Evolutionary conservation across 768 basidiomycete genomes (phyloP).

Genomic region (Hysterangium stoloniferum): DNA sequence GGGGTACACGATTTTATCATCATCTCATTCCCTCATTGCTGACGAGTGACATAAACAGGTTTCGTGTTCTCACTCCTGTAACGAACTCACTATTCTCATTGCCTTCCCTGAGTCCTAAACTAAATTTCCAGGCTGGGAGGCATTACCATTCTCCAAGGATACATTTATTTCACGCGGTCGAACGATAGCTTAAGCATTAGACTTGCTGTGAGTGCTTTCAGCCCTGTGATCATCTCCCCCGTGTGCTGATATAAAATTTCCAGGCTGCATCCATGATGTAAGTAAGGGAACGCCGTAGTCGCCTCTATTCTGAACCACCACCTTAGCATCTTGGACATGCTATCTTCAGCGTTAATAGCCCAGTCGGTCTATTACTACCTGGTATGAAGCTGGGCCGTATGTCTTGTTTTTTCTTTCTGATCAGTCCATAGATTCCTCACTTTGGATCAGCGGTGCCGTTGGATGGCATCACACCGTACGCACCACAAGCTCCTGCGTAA

Average conservation of each 20-base stretch:
- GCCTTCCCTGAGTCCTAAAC: constrained; percentile 30
- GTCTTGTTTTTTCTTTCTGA: not conserved
- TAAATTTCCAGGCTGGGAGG: constrained; percentile 27
- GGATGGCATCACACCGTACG: constrained; percentile 32
- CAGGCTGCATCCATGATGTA: constrained; percentile 7
- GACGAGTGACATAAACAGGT: not conserved
- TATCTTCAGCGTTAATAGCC: constrained; percentile 33
- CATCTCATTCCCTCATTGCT: not conserved
- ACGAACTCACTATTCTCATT: not conserved
- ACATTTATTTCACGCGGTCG: constrained; percentile 29
- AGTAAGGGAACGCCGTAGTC: not conserved
- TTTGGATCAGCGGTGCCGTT: constrained; percentile 35
- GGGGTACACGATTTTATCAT: not conserved
- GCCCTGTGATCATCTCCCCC: too few species aligned
- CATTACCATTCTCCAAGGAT: constrained; percentile 35
- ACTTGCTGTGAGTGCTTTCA: constrained; percentile 23
- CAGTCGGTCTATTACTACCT: constrained; percentile 40
- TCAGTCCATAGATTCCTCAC: constrained; percentile 33
- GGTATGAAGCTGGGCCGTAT: constrained; percentile 18
- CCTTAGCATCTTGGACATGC: constrained; percentile 27
- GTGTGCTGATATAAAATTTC: not conserved
- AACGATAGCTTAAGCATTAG: constrained; percentile 25
- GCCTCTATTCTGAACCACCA: not conserved
- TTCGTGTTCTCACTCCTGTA: constrained; percentile 6
- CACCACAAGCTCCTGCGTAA: not conserved